Base-by-base conservation (phyloP, 805 yeast species). In the Starmerella vaccinii region DNA sequence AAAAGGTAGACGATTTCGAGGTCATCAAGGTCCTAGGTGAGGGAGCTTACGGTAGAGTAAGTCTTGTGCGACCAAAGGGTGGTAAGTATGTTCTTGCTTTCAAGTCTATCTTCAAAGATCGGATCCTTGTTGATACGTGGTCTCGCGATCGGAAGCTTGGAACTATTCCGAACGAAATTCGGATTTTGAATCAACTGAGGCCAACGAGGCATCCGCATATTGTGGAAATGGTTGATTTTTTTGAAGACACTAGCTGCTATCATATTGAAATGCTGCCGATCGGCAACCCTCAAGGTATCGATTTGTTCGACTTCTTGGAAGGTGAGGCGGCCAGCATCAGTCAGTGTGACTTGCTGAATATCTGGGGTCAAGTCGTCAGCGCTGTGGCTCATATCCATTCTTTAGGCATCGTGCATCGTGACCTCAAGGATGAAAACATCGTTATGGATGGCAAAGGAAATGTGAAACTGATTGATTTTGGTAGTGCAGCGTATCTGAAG, bases 121-220 rank as follows among this genome's bases (percentile, higher is more conserved):
- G 95, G 51, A 92, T 92, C 60, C 71, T 92, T 60, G 96, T 92
- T 10, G 98, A 92, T 65, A 88, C 97, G 0, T 92, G 98, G 98
- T 95, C 88, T 2, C 74, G 97, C 49, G 97, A 92, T 65, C 76
- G 95, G 23, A 76, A 76, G 53, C 69, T 92, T 38, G 98, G 98
- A 5, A 89, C 96, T 0, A 83, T 92, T 33, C 97, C 97, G 2
- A 81, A 90, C n/a, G 98, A 92, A 65, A 92, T 92, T 57, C 95
- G 88, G 64, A 81, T 92, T 42, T 81, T 92, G 86, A 81, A 90
- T 27, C 80, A 81, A n/a, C 68, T 90, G 52, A 40, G 62, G 3
- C 68, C 71, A 41, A 76, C 76, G 51, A 94, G 92, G 0, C 97
- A 90, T 65, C 92, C 90, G 4, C 88, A 87, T 65, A 84, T 89